Evolutionary conservation across 768 basidiomycete species (phyloP).

Genomic region (Cubamyces lactineus): DNA sequence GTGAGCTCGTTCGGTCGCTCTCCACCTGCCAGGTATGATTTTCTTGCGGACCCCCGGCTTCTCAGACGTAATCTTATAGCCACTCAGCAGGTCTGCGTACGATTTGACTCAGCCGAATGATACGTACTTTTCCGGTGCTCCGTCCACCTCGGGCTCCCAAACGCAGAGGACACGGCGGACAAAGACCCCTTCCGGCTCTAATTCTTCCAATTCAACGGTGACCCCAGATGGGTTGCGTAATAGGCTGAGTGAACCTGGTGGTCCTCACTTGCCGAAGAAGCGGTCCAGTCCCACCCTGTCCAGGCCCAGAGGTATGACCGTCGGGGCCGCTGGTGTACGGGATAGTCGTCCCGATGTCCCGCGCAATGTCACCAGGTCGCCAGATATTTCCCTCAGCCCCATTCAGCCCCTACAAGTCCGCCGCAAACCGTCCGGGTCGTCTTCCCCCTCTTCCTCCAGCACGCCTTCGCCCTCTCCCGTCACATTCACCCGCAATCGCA

Average conservation of each 20-base stretch:
- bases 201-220: conserved; percentile 28
- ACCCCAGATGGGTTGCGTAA: conserved; percentile 12
- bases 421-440: conserved; percentile 28
- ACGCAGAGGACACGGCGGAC: conserved; percentile 17
- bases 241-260: conserved; percentile 20
- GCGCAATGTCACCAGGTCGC: conserved; percentile 1
- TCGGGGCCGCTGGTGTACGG: conserved; percentile 16
- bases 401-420: conserved; percentile 23
- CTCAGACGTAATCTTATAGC: background rate
- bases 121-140: background rate
- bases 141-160: background rate
- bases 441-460: conserved; percentile 22
- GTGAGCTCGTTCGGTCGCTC: conserved; percentile 15
- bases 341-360: conserved; percentile 12
- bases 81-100: conserved; percentile 8
- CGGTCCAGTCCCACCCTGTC: conserved; percentile 15
- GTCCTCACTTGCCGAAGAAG: background rate
- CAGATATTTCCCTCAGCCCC: conserved; percentile 1
- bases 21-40: conserved; percentile 18
- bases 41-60: background rate
- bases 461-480: conserved; percentile 24
- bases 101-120: conserved; percentile 19
- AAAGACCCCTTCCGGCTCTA: conserved; percentile 24
- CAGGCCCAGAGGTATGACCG: conserved; percentile 31
- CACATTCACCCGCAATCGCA: conserved; percentile 21